Base-by-base conservation (phyloP, 306 rosid species). In the Neltuma alba region DNA sequence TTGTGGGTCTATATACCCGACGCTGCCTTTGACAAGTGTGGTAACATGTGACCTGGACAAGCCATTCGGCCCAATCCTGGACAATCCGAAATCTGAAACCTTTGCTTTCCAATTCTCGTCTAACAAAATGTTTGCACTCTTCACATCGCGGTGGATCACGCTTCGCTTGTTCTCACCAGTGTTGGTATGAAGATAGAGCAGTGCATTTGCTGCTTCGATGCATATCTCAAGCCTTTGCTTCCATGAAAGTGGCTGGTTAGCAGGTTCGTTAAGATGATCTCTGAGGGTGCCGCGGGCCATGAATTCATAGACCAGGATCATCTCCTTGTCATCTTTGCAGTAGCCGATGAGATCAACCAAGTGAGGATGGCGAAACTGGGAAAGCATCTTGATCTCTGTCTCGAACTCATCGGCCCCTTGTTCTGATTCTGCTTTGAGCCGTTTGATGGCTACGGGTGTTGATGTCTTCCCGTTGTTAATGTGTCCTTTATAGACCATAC, bases 141-240 rank as follows among this genome's bases (percentile, higher is more conserved):
- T 89, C 77, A 89, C 90, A 28, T 87, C 92, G 2, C 90, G 89
- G 87, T 89, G 92, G 69, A 89, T 89, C 20, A 85, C 83, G 2
- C 81, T 70, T 12, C 28, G 58, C 69, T 28, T 62, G 21, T 50
- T 61, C 48, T 4, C 52, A 0, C 85, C 89, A 13, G 21, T 25
- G 9, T 25, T 1, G 0, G 20, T 55, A 38, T 86, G 92, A 5
- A 86, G 86, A 38, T 86, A 89, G 52, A 80, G 21, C 2, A 89
- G 21, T 18, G 90, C 92, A 50, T 79, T 47, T n/a, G 90, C 89
- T 4, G 90, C 80, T 23, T 58, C 85, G 0, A 76, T 1, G 60
- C 89, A 86, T 13, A 89, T 85, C 0, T 86, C 50, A 0, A 89
- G 83, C 30, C 92, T 75, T 23, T 34, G 67, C 62, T 64, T 79